Percentiles rank a stretch among this genome's conserved stretches.
Evolutionary conservation across 352 stramenopile genomes (phyloP).

Genomic region (Phytophthora pluvialis): DNA sequence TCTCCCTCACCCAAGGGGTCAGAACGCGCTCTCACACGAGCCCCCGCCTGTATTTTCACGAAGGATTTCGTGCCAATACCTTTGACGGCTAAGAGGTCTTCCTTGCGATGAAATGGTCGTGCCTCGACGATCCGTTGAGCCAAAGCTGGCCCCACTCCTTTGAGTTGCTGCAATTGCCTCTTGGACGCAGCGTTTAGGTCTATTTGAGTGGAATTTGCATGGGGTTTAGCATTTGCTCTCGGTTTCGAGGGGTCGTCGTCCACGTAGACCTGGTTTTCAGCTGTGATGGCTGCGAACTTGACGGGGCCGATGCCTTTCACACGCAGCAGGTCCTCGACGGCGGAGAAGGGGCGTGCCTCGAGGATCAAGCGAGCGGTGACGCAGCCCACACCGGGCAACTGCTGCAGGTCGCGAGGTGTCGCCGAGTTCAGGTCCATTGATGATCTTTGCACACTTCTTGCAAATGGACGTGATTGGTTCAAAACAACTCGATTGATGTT

Average conservation of each 20-base stretch:
- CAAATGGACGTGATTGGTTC: slow-evolving; percentile 18
- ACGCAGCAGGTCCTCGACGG: slow-evolving; percentile 41
- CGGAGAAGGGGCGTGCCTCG: slow-evolving; percentile 48
- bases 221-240: slow-evolving; percentile 6
- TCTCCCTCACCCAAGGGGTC: neutral
- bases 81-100: slow-evolving; percentile 58
- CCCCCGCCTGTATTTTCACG: slow-evolving; percentile 42
- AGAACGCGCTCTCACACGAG: slow-evolving; percentile 19
- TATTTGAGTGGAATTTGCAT: slow-evolving; percentile 28
- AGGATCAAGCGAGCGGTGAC: slow-evolving; percentile 52
- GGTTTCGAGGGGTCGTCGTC: slow-evolving; percentile 10
- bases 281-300: slow-evolving; percentile 39
- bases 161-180: slow-evolving; percentile 45
- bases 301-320: slow-evolving; percentile 55
- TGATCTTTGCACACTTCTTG: slow-evolving; percentile 46
- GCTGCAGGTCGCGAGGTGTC: slow-evolving; percentile 39
- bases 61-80: slow-evolving; percentile 53
- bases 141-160: slow-evolving; percentile 45
- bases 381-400: slow-evolving; percentile 51
- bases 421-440: slow-evolving; percentile 48
- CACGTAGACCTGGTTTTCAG: slow-evolving; percentile 31
- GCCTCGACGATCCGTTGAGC: slow-evolving; percentile 52
- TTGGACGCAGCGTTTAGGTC: slow-evolving; percentile 57
- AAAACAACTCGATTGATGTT: slow-evolving; percentile 3
- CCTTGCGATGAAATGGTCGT: slow-evolving; percentile 54